Percentiles rank a stretch among this genome's conserved stretches.
Evolutionary conservation across 2,329 filamentous ascomycete genomes (phyloP).

Genomic region (Penicillium nordicum): DNA sequence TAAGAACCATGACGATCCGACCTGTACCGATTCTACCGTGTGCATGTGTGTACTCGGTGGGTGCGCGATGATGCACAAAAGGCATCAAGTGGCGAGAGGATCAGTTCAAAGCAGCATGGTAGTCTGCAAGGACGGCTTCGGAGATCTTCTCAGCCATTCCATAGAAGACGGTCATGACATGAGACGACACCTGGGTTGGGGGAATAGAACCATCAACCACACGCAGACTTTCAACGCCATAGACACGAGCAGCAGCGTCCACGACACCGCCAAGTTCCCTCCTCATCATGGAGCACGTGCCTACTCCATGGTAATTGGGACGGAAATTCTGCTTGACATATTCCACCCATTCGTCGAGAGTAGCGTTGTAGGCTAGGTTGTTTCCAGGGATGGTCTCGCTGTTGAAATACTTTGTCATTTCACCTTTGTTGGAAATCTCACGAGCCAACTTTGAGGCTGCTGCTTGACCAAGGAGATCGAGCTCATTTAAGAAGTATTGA

Average conservation of each 20-base stretch:
- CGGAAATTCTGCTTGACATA: slow-evolving; percentile 28
- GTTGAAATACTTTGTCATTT: slow-evolving; percentile 19
- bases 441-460: slow-evolving; percentile 28
- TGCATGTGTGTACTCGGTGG: background rate
- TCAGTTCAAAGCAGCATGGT: background rate
- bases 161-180: slow-evolving; percentile 33
- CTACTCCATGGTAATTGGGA: slow-evolving; percentile 30
- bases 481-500: slow-evolving; percentile 27
- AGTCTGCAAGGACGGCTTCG: slow-evolving; percentile 15
- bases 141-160: slow-evolving; percentile 29
- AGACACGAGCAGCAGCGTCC: slow-evolving; percentile 27
- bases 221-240: slow-evolving; percentile 32
- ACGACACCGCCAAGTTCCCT: slow-evolving; percentile 34
- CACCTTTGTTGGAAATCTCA: slow-evolving; percentile 16
- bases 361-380: slow-evolving; percentile 15
- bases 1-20: background rate
- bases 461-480: slow-evolving; percentile 28
- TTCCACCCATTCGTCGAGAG: slow-evolving; percentile 20
- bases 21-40: background rate
- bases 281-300: slow-evolving; percentile 35
- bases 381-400: slow-evolving; percentile 18
- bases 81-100: background rate
- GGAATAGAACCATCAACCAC: slow-evolving; percentile 39
- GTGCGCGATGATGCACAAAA: background rate
- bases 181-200: slow-evolving; percentile 32